phyloP scores from a whole-genome alignment of 208 protist species.

The Leishmania braziliensis region DNA sequence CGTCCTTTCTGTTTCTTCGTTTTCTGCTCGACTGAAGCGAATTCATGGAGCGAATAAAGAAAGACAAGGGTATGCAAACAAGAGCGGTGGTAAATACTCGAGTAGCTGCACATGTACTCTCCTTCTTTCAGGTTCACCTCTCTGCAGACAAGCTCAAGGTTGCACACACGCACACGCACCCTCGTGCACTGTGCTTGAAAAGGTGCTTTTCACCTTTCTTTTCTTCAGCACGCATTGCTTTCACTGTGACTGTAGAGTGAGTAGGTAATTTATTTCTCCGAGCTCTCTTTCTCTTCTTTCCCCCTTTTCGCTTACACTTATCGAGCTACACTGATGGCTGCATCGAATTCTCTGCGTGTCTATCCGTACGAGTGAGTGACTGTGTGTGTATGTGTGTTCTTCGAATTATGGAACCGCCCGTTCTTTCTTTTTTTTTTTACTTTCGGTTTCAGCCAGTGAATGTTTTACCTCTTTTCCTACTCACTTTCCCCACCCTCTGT shows the following conservation, averaged over 20 bases:
- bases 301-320: not conserved
- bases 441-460: not conserved
- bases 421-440: conserved; percentile 3
- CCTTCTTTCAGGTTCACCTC: not conserved
- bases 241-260: not conserved
- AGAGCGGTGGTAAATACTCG: not conserved
- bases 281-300: not conserved
- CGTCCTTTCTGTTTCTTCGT: not conserved
- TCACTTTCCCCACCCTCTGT: not conserved
- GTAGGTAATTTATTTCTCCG: conserved; percentile 3
- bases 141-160: not conserved
- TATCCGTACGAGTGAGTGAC: not conserved
- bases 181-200: not conserved
- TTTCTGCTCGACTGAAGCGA: not conserved
- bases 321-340: conserved; percentile 11
- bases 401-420: not conserved
- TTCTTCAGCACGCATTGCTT: not conserved
- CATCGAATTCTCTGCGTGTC: conserved; percentile 15
- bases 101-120: not conserved
- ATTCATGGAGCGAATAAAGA: not conserved
- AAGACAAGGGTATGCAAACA: not conserved
- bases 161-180: not conserved
- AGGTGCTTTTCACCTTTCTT: not conserved
- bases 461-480: not conserved
- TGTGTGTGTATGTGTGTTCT: conserved; percentile 14